Evolutionary conservation across 2,329 filamentous ascomycete species (phyloP).

Genomic region (Magnaporthales sp.): DNA sequence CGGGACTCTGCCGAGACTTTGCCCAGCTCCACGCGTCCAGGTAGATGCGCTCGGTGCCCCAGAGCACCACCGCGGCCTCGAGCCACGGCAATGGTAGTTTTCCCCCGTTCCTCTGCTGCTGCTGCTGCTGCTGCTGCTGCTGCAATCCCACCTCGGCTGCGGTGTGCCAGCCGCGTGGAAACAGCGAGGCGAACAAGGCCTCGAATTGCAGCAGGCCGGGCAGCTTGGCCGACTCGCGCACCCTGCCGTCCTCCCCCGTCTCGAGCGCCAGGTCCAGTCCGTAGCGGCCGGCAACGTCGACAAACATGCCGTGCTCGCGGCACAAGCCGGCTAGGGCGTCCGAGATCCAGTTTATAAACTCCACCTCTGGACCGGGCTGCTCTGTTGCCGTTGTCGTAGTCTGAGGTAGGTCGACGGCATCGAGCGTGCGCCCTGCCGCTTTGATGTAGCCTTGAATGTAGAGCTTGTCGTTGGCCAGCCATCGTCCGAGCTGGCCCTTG

Average conservation of each 20-base stretch:
- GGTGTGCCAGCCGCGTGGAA: conserved; percentile 18
- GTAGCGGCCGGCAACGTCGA: conserved; percentile 53
- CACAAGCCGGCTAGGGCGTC: conserved; percentile 58
- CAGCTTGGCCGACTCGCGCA: conserved; percentile 23
- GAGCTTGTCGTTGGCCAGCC: conserved; percentile 65
- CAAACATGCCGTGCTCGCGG: conserved; percentile 59
- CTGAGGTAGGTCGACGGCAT: conserved; percentile 49
- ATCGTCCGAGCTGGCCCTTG: conserved; percentile 47
- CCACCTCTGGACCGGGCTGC: conserved; percentile 33
- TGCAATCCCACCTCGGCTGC: neutral
- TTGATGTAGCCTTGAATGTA: conserved; percentile 63
- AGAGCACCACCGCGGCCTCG: conserved; percentile 65
- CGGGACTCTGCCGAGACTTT: conserved; percentile 15
- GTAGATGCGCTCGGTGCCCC: conserved; percentile 65
- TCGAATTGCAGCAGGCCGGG: conserved; percentile 30
- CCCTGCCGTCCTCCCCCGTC: conserved; percentile 7
- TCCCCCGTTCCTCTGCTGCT: neutral
- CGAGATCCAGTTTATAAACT: conserved; percentile 53
- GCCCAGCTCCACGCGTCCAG: conserved; percentile 50
- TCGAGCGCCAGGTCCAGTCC: conserved; percentile 39
- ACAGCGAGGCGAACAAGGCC: conserved; percentile 44
- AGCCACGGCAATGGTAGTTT: conserved; percentile 30
- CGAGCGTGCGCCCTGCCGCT: conserved; percentile 56
- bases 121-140: neutral
- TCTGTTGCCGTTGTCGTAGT: conserved; percentile 13